A percentile compares a stretch with the other conserved stretches of the same genome.
Conservation (phyloP, 768 basidiomycete species). For the Lenzites betulinus region DNA sequence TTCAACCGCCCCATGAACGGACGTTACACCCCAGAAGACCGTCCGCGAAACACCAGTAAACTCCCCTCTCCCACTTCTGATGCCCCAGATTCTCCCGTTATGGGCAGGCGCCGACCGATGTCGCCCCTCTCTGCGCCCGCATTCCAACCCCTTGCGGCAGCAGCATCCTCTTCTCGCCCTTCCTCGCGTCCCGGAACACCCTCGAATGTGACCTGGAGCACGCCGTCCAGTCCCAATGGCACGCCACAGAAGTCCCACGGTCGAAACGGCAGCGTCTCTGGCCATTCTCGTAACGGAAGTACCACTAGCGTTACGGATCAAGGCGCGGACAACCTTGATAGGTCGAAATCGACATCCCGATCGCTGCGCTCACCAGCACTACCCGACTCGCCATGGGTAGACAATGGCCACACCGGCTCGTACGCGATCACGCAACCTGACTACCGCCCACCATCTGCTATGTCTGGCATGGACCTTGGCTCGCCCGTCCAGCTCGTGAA, state of each 20-base stretch:
- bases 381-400: conserved; percentile 59
- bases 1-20: conserved; percentile 65
- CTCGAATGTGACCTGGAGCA: conserved; percentile 75
- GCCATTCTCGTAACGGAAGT: conserved; percentile 36
- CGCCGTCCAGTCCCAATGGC: conserved; percentile 37
- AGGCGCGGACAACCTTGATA: conserved; percentile 27
- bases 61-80: conserved; percentile 23
- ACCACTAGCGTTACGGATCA: conserved; percentile 31
- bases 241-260: conserved; percentile 41
- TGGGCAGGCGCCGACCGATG: conserved; percentile 63
- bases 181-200: conserved; percentile 56
- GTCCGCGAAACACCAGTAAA: conserved; percentile 19
- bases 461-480: conserved; percentile 52
- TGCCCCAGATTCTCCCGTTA: conserved; percentile 47
- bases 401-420: conserved; percentile 37
- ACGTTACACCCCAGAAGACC: conserved; percentile 62
- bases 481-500: conserved; percentile 45
- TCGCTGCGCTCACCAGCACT: conserved; percentile 57
- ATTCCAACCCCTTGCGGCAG: conserved; percentile 57
- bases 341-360: conserved; percentile 46
- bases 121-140: conserved; percentile 66
- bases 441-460: conserved; percentile 47
- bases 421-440: conserved; percentile 14
- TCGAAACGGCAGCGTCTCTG: conserved; percentile 54
- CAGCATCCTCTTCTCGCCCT: conserved; percentile 43